Evolutionary conservation across 2,329 filamentous ascomycete genomes (phyloP).

Genomic region (Trichoderma sp.): DNA sequence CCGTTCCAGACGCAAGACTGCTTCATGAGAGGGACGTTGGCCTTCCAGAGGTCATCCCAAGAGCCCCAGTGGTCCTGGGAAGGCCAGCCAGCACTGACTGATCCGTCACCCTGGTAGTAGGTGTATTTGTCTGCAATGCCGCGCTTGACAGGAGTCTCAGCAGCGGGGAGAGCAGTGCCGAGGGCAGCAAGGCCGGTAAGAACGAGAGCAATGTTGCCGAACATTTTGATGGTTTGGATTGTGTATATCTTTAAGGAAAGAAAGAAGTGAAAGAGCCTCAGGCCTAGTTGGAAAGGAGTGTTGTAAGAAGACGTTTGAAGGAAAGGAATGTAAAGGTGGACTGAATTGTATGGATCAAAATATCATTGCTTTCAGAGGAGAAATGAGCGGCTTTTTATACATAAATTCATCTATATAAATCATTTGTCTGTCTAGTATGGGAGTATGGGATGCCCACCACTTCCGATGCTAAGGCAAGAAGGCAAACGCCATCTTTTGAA

Average conservation of each 20-base stretch:
- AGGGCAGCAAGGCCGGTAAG: slow-evolving; percentile 21
- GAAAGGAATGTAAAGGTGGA: slow-evolving; percentile 1
- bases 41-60: slow-evolving; percentile 29
- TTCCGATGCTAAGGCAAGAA: neutral
- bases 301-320: neutral
- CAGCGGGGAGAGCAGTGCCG: slow-evolving; percentile 9
- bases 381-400: neutral
- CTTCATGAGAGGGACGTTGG: slow-evolving; percentile 27
- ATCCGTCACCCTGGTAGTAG: slow-evolving; percentile 31
- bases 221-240: slow-evolving; percentile 16
- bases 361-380: neutral
- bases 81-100: slow-evolving; percentile 30
- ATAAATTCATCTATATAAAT: neutral
- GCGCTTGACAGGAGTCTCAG: neutral
- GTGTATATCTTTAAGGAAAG: neutral
- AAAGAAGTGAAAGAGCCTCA: slow-evolving; percentile 1
- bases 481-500: slow-evolving; percentile 17
- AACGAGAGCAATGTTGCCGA: slow-evolving; percentile 19
- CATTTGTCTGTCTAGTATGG: neutral
- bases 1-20: slow-evolving; percentile 28
- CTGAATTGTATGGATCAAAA: neutral
- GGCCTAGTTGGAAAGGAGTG: slow-evolving; percentile 7
- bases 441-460: neutral
- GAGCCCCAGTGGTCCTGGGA: slow-evolving; percentile 27
- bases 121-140: slow-evolving; percentile 26